Evolutionary conservation across 352 stramenopile species (phyloP).

Genomic region (Halophytophthora batemanensis): DNA sequence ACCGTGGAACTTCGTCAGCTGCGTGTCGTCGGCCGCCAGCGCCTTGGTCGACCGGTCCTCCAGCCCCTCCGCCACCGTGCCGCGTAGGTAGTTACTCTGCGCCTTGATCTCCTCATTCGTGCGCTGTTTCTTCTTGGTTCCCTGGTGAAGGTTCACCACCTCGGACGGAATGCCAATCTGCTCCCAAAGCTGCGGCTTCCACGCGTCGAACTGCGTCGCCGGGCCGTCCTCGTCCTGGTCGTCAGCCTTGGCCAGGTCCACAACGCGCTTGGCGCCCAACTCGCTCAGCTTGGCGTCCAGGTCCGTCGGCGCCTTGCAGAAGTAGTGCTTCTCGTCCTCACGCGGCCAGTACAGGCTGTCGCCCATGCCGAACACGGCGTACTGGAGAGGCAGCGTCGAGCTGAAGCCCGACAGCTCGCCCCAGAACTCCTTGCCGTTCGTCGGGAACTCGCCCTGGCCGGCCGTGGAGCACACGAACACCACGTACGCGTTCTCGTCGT

Average conservation of each 20-base stretch:
- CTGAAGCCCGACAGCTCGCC: constrained; percentile 53
- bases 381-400: constrained; percentile 67
- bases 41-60: constrained; percentile 71
- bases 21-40: constrained; percentile 62
- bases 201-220: constrained; percentile 62
- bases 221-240: constrained; percentile 83
- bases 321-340: constrained; percentile 84
- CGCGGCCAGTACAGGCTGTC: constrained; percentile 82
- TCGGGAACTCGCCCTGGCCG: constrained; percentile 77
- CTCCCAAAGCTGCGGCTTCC: constrained; percentile 77
- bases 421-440: constrained; percentile 81
- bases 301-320: constrained; percentile 69
- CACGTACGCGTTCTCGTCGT: constrained; percentile 67
- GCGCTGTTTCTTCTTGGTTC: constrained; percentile 63
- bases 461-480: constrained; percentile 80
- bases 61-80: constrained; percentile 64
- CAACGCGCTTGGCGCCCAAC: constrained; percentile 63
- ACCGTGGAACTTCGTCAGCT: constrained; percentile 96
- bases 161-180: constrained; percentile 61
- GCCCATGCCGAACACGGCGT: constrained; percentile 76
- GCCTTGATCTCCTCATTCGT: constrained; percentile 87
- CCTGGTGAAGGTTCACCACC: constrained; percentile 39
- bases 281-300: constrained; percentile 75
- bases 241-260: constrained; percentile 58
- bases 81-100: constrained; percentile 73